These are phyloP conservation scores for Xylaria longipes DNA, from an alignment of 495 filamentous ascomycete genomes.

Conservation along the genomic window DNA sequence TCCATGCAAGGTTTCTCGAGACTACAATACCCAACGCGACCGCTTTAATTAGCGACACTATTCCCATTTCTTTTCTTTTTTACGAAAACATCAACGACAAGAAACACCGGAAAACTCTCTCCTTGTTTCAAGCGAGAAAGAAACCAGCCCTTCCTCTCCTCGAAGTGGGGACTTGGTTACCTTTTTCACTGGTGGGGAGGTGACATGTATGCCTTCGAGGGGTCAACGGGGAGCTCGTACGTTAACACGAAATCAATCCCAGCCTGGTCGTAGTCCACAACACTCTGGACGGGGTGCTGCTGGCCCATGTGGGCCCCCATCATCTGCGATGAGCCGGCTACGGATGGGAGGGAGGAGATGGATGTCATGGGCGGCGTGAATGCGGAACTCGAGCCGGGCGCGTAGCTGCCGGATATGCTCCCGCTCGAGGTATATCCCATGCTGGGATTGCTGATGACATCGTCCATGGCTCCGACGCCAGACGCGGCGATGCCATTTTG, in stretches of 20 bases:
- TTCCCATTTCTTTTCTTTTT: slow-evolving; percentile 16
- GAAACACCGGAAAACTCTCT: slow-evolving; percentile 32
- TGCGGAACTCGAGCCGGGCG: slow-evolving; percentile 48
- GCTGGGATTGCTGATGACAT: slow-evolving; percentile 52
- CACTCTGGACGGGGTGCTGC: slow-evolving; percentile 48
- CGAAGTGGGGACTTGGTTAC: slow-evolving; percentile 65
- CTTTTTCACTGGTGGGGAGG: slow-evolving; percentile 64
- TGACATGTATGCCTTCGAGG: slow-evolving; percentile 68
- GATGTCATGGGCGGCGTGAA: slow-evolving; percentile 53
- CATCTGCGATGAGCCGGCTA: slow-evolving; percentile 46
- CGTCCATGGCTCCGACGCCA: slow-evolving; percentile 48
- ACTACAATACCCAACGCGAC: slow-evolving; percentile 57
- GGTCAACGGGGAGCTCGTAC: slow-evolving; percentile 68
- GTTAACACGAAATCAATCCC: slow-evolving; percentile 96
- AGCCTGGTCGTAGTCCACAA: slow-evolving; percentile 81
- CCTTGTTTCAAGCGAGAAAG: slow-evolving; percentile 30
- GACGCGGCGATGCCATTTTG: slow-evolving; percentile 69
- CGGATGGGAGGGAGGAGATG: slow-evolving; percentile 44
- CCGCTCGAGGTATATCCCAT: slow-evolving; percentile 58
- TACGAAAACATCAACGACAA: slow-evolving; percentile 14
- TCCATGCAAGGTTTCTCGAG: slow-evolving; percentile 95
- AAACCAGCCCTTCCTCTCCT: slow-evolving; percentile 44
- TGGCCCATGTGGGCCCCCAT: slow-evolving; percentile 44
- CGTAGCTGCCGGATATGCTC: slow-evolving; percentile 65
- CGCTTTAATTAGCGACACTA: slow-evolving; percentile 44